Base-by-base conservation (phyloP, 1,139 yeast species). In the Pichia sp. region DNA sequence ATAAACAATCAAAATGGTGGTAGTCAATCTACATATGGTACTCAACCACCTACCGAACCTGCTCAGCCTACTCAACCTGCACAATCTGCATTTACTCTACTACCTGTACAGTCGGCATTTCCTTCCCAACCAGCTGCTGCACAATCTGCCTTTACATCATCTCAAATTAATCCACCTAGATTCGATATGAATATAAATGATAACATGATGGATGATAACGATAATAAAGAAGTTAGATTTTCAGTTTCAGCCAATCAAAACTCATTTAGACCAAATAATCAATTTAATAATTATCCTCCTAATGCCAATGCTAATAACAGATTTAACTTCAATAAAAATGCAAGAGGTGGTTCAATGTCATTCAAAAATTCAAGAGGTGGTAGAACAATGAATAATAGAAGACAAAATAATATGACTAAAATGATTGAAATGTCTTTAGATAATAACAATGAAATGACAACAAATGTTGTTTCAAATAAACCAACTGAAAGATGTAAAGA, bases 401-500 rank as follows among this genome's bases (percentile, higher is more conserved):
- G 48, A 28, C 50, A 51, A 36, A 49, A 51, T 30, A 50, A 45
- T 27, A 43, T 55, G 49, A 42, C 50, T 8, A 56, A 45, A 44
- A 54, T 74, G 43, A 65, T 78, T 67, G 68, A 69, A 45, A 62
- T 73, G 66, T 63, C 69, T 14, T 53, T 63, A 52, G 57, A 53
- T 54, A 60, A 56, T 42, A 53, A 56, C 22, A 55, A 54, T 14
- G 59, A 56, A 29, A 53, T 53, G 39, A 53, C 61, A 1, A 59
- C 62, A 2, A 60, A 57, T 19, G 56, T 64, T 46, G 57, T 60
- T 22, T 76, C 64, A 73, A 50, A 49, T 27, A 80, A 46, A 70
- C 58, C 79, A 48, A 78, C 76, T 58, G 84, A 84, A 44, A 80
- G 96, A 66, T 89, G 96, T 67, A 75, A 76, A 38, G 78, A 83